A percentile compares a stretch with the other conserved stretches of the same genome.
These are phyloP conservation scores for Lindgomyces ingoldianus DNA, from an alignment of 495 filamentous ascomycete genomes.

Conservation along the genomic window DNA sequence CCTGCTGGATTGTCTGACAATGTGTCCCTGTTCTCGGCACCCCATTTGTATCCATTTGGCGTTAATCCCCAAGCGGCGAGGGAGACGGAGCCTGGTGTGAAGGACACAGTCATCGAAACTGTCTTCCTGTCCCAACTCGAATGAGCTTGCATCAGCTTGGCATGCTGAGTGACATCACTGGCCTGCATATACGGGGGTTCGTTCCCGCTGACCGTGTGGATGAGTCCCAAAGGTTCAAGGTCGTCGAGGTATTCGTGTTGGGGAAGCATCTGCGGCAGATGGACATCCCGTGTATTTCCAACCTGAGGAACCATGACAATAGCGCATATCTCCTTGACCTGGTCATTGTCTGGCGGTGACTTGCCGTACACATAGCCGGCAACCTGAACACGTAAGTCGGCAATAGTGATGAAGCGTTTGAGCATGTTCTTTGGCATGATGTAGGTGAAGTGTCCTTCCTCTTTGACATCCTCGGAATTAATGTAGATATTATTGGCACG, in stretches of 20 bases:
- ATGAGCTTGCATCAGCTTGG: constrained; percentile 82
- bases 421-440: constrained; percentile 99
- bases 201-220: constrained; percentile 93
- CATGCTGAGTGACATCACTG: constrained; percentile 89
- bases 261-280: constrained; percentile 86
- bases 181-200: constrained; percentile 96
- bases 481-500: constrained; percentile 98
- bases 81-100: constrained; percentile 97
- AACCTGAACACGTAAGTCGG: constrained; percentile 94
- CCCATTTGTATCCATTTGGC: constrained; percentile 94
- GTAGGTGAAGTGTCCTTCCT: constrained; percentile 83
- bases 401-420: constrained; percentile 97
- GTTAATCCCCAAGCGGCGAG: constrained; percentile 90
- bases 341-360: constrained; percentile 89
- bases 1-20: constrained; percentile 89
- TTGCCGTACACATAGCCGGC: constrained; percentile 93
- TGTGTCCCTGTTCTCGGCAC: constrained; percentile 90
- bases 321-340: constrained; percentile 93
- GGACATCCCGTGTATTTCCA: constrained; percentile 87
- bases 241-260: constrained; percentile 88
- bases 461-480: constrained; percentile 84
- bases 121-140: constrained; percentile 90
- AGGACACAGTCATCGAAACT: constrained; percentile 92
- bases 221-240: constrained; percentile 90
- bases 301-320: constrained; percentile 99